Evolutionary conservation across 768 basidiomycete genomes (phyloP), one percentile per base, ranked within the genome.

Genomic region (Amanita rubescens): DNA sequence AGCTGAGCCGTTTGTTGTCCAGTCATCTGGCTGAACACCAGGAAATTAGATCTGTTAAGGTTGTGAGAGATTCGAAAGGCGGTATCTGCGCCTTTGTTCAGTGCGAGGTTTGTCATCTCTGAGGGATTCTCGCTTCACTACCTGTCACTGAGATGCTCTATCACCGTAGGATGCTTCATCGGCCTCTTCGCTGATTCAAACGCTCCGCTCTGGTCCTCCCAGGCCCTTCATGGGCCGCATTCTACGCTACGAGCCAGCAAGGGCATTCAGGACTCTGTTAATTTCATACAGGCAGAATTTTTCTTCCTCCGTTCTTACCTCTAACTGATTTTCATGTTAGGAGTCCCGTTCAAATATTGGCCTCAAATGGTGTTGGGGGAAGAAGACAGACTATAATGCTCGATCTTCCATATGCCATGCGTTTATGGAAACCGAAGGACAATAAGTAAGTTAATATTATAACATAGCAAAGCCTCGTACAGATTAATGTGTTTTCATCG

Each of bases 31-130:
- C 83, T 6, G 76, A 78, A 50, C 77, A 86, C 63, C 72, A 79
- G 0, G 78, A 82, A 56, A 71, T 89, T 58, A 84, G 80, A 65
- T 78, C 77, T 46, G 76, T 90, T 65, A 81, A 80, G 63, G 81
- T 90, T 49, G 79, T 90, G 38, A 82, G 82, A 53, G 86, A 90
- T 65, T 79, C 77, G 54, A 85, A 83, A 65, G 86, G 86, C 35
- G 84, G 87, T 12, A 79, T 86, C 42, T 91, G 89, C 62, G 90
- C 89, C 53, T 92, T 92, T 65, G 83, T 90, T 20, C 90, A 91
- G 68, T 90, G 88, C 75, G 78, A 88, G 74, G 90, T 89, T 61
- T 41, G 74, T 58, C 41, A 15, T 45, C 52, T 20, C 1, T 11
- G 25, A 37, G 19, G 19, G 34, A 24, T 19, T 2, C 10, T 11